Evolutionary conservation across 2,329 filamentous ascomycete genomes (phyloP), one percentile per base, ranked within the genome.

Genomic region (Colletotrichum noveboracense): DNA sequence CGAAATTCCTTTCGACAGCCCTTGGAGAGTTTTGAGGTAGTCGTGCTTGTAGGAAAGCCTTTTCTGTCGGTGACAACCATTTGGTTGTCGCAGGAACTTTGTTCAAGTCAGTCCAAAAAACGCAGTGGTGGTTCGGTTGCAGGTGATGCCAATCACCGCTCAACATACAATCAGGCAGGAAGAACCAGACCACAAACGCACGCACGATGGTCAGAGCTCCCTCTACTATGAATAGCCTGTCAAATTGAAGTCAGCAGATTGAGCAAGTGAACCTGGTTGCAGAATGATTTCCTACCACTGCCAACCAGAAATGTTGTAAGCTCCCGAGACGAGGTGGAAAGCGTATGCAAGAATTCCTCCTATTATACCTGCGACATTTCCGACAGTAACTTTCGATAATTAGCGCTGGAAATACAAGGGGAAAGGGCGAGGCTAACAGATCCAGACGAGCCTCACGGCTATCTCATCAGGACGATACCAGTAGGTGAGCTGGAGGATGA

Each of bases 331-430:
- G 16, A 43, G 38, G 16, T 43, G 38, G 38, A 43, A 43, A 43
- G 38, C 38, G 38, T 43, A 43, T n/a, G 38, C 16, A n/a, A 43
- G 38, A 43, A 43, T 43, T 10, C 38, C 38, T n/a, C 16, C 38
- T 6, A 43, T 43, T 43, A 43, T 43, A 10, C 38, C 16, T 43
- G 38, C 38, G 38, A 43, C 16, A 43, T n/a, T 43, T n/a, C 38
- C 38, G 18, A 43, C 38, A 43, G 38, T 43, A 43, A 43, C 38
- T 43, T n/a, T 10, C 38, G 38, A 43, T 0, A n/a, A 2, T 43
- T 3, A 43, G 38, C 8, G 38, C 16, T 1, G 38, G 38, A 0
- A n/a, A 43, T n/a, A n/a, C 16, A 43, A 43, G 38, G 0, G 38
- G 16, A 43, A 43, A 1, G 8, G 16, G 38, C n/a, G 0, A 43